Evolutionary conservation across 352 stramenopile genomes (phyloP).

Genomic region (Elongisporangium senticosum): DNA sequence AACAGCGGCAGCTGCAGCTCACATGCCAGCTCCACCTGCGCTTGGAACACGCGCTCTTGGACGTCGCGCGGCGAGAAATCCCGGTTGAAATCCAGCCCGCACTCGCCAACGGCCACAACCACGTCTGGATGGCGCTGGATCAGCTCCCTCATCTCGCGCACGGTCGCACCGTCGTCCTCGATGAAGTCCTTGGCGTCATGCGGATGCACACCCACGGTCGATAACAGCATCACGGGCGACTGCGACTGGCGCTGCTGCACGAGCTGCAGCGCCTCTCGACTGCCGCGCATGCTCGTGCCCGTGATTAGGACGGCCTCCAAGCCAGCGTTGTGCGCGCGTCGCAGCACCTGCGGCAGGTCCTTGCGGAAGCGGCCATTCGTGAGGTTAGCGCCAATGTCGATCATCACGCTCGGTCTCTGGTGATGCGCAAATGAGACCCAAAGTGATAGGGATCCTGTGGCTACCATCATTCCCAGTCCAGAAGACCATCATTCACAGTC

Average conservation of each 20-base stretch:
- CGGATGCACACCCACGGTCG: constrained; percentile 93
- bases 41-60: constrained; percentile 83
- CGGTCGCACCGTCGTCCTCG: constrained; percentile 14
- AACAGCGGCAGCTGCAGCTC: constrained; percentile 89
- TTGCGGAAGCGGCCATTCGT: constrained; percentile 57
- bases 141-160: constrained; percentile 36
- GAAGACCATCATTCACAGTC: neutral
- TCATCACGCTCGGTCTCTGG: constrained; percentile 12
- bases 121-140: constrained; percentile 32
- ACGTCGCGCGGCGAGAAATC: constrained; percentile 90
- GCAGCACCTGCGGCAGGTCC: constrained; percentile 88
- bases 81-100: constrained; percentile 94
- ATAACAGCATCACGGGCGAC: constrained; percentile 43
- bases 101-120: constrained; percentile 92
- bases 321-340: constrained; percentile 58
- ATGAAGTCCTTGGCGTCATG: constrained; percentile 87
- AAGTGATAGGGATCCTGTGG: neutral
- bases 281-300: constrained; percentile 50
- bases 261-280: constrained; percentile 32
- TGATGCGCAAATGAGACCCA: neutral
- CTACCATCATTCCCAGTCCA: neutral
- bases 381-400: constrained; percentile 73
- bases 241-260: constrained; percentile 14
- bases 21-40: constrained; percentile 86
- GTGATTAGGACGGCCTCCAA: constrained; percentile 86